A percentile compares a stretch with the other conserved stretches of the same genome.
Conservation (phyloP, 2,329 filamentous ascomycete genomes). For the Leptodontidium sp. region DNA sequence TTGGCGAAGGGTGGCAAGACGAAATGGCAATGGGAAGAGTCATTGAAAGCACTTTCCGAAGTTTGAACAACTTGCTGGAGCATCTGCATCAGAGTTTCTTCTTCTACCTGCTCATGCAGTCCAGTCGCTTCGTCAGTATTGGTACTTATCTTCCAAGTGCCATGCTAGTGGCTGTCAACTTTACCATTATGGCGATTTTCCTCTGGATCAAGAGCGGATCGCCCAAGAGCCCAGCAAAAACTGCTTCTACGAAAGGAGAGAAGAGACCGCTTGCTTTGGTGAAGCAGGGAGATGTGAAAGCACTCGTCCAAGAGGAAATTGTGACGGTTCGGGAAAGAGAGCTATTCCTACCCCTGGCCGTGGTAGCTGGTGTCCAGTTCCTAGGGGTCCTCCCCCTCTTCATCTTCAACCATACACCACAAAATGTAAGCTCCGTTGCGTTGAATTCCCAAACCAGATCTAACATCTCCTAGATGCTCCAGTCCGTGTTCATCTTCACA, state of each 20-base stretch:
- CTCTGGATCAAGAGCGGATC: slow-evolving; percentile 91
- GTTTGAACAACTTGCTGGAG: slow-evolving; percentile 94
- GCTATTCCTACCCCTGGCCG: slow-evolving; percentile 74
- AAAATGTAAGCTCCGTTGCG: slow-evolving; percentile 57
- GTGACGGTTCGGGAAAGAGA: slow-evolving; percentile 54
- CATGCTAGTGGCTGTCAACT: slow-evolving; percentile 95
- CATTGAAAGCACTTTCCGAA: slow-evolving; percentile 89
- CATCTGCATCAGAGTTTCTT: slow-evolving; percentile 99
- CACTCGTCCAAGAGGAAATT: slow-evolving; percentile 37
- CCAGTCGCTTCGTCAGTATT: slow-evolving; percentile 94
- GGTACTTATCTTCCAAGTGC: slow-evolving; percentile 96
- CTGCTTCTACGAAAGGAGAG: slow-evolving; percentile 44
- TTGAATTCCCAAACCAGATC: not conserved
- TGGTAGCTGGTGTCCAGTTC: slow-evolving; percentile 78
- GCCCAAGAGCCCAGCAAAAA: slow-evolving; percentile 28
- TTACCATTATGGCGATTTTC: slow-evolving; percentile 92
- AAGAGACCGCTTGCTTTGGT: slow-evolving; percentile 45
- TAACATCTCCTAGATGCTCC: slow-evolving; percentile 59
- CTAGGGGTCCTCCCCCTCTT: slow-evolving; percentile 83
- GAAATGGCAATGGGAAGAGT: slow-evolving; percentile 94
- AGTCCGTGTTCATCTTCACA: slow-evolving; percentile 66
- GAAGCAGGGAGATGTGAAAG: slow-evolving; percentile 36
- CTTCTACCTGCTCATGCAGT: slow-evolving; percentile 94
- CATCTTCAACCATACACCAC: slow-evolving; percentile 79
- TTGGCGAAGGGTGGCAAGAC: slow-evolving; percentile 93